Percentiles rank a stretch among this genome's conserved stretches.
These are phyloP conservation scores for Talaromyces thailandensis DNA, from an alignment of 495 filamentous ascomycete genomes.

Conservation along the genomic window DNA sequence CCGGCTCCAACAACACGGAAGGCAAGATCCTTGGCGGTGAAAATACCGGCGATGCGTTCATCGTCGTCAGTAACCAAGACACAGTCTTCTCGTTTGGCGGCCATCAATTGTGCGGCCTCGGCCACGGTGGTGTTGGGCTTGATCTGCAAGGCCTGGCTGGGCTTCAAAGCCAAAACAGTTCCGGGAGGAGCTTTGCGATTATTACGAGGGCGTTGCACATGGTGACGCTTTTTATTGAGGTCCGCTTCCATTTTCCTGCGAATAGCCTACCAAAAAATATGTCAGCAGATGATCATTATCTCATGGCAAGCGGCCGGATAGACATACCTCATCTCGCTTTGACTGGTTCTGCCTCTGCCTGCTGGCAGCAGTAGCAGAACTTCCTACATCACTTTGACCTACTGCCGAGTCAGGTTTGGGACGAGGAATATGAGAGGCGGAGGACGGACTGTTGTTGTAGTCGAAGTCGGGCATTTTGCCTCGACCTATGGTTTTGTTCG, in stretches of 20 bases:
- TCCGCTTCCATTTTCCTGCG: conserved; percentile 93
- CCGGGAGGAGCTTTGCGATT: conserved; percentile 92
- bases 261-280: conserved; percentile 62
- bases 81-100: conserved; percentile 96
- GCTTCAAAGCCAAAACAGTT: conserved; percentile 88
- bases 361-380: conserved; percentile 62
- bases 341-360: conserved; percentile 83
- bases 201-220: conserved; percentile 63
- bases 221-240: conserved; percentile 92
- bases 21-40: conserved; percentile 97
- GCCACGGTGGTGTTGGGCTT: conserved; percentile 92
- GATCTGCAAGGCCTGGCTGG: conserved; percentile 93
- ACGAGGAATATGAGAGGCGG: conserved; percentile 65
- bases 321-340: conserved; percentile 89
- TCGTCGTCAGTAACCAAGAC: conserved; percentile 98
- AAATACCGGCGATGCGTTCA: conserved; percentile 95
- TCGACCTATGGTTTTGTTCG: conserved; percentile 46
- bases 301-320: neutral
- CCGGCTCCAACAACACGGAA: conserved; percentile 93
- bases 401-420: conserved; percentile 62
- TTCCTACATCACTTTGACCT: conserved; percentile 52
- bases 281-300: neutral
- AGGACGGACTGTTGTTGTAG: conserved; percentile 47
- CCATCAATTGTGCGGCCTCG: conserved; percentile 97
- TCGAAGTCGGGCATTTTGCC: conserved; percentile 59